Percentiles rank a stretch among this genome's conserved stretches.
These are phyloP conservation scores for Batrachochytrium dendrobatidis DNA, from an alignment of 371 early-diverging fungal genomes.

Conservation along the genomic window DNA sequence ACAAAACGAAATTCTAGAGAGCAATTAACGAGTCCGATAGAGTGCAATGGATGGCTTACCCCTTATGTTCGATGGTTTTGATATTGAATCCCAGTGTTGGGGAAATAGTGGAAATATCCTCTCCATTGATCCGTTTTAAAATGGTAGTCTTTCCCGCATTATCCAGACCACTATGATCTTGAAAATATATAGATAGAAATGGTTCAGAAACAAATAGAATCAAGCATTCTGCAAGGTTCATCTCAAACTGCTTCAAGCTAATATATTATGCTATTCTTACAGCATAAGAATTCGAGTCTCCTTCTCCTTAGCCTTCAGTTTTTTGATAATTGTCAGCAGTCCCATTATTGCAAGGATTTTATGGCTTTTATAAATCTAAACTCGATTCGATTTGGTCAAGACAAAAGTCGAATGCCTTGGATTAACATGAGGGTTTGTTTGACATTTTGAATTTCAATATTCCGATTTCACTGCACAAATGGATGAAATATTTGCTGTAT, in stretches of 20 bases:
- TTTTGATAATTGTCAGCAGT: slow-evolving; percentile 86
- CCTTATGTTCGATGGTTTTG: slow-evolving; percentile 79
- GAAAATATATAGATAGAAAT: no score
- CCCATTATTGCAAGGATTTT: slow-evolving; percentile 65
- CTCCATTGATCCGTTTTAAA: slow-evolving; percentile 87
- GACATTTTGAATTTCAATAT: neutral
- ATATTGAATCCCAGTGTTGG: slow-evolving; percentile 97
- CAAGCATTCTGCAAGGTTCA: neutral
- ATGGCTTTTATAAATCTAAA: neutral
- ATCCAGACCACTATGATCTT: slow-evolving; percentile 75
- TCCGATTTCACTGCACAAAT: neutral
- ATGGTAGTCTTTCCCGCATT: slow-evolving; percentile 99
- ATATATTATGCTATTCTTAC: slow-evolving; percentile 42
- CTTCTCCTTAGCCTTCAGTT: slow-evolving; percentile 74
- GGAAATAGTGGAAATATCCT: slow-evolving; percentile 85
- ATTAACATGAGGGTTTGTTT: neutral
- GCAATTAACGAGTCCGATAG: neutral
- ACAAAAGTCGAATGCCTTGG: neutral
- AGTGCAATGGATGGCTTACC: slow-evolving; percentile 37
- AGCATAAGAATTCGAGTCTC: slow-evolving; percentile 88
- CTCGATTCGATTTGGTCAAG: neutral
- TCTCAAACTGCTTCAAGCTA: neutral
- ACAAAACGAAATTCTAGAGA: neutral
- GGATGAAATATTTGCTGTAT: neutral
- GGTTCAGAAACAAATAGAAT: neutral